Evolutionary conservation across 345 rosid genomes (phyloP).

Genomic region (Excoecaria cochinchinensis): DNA sequence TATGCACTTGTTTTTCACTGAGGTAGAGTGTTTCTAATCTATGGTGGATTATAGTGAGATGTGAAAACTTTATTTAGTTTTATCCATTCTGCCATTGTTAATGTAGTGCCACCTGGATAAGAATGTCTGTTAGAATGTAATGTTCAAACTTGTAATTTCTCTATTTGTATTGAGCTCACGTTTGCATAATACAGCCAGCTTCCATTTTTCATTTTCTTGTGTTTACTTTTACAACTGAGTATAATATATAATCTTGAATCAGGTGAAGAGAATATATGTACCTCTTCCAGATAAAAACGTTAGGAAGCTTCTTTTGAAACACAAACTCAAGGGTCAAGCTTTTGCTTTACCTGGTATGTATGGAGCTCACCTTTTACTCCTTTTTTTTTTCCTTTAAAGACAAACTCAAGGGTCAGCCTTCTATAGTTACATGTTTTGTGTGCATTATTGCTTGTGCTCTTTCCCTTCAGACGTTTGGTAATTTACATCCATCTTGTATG

Average conservation of each 20-base stretch:
- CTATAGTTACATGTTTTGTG: not conserved
- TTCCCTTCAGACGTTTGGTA: not conserved
- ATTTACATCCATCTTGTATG: constrained; percentile 12
- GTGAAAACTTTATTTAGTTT: not conserved
- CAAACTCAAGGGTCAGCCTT: no score
- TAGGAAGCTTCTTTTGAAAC: constrained; percentile 65
- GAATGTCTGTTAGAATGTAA: not conserved
- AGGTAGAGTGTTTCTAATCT: not conserved
- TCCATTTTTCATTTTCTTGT: constrained; percentile 2
- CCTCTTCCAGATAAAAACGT: constrained; percentile 81
- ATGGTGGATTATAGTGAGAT: not conserved
- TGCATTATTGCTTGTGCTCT: constrained; percentile 1
- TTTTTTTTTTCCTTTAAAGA: no score
- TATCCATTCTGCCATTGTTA: not conserved
- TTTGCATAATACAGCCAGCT: not conserved
- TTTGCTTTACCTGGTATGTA: constrained; percentile 68
- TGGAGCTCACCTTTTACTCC: not conserved
- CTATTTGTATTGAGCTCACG: not conserved
- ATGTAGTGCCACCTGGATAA: not conserved
- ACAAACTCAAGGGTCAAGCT: constrained; percentile 73
- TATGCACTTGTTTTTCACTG: not conserved
- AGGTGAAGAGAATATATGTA: constrained; percentile 94
- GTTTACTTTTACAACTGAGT: constrained; percentile 9
- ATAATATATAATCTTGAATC: constrained; percentile 23
- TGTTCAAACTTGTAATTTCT: not conserved